phyloP scores from a whole-genome alignment of 2,329 filamentous ascomycete genomes.

The Fonsecaea erecta region DNA sequence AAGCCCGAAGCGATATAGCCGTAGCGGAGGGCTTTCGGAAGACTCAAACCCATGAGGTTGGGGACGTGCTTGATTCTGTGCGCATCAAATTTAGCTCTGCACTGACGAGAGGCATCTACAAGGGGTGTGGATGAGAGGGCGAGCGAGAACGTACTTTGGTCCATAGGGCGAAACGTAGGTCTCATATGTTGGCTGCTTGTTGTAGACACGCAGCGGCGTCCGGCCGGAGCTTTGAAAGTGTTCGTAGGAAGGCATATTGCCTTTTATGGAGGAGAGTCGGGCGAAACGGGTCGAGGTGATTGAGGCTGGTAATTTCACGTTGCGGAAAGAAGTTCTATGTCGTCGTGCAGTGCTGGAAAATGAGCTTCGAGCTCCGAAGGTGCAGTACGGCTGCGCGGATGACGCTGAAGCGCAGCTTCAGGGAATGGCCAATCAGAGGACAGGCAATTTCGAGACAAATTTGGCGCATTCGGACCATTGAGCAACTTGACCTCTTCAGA shows the following conservation, averaged over 20 bases:
- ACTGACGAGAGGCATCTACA: not conserved
- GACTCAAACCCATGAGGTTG: slow-evolving; percentile 37
- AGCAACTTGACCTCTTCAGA: not conserved
- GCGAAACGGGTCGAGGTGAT: not conserved
- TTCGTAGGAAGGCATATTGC: slow-evolving; percentile 25
- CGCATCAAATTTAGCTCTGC: not conserved
- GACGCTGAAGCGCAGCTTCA: not conserved
- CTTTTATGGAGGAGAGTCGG: not conserved
- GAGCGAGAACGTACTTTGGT: slow-evolving; percentile 62
- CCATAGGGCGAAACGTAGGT: slow-evolving; percentile 63
- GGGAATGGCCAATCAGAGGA: not conserved
- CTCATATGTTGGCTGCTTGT: slow-evolving; percentile 42
- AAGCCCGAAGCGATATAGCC: slow-evolving; percentile 58
- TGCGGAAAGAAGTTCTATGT: slow-evolving; percentile 14
- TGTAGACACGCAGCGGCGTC: slow-evolving; percentile 33
- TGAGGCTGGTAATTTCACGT: not conserved
- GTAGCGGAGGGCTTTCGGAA: slow-evolving; percentile 40
- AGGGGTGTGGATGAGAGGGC: slow-evolving; percentile 47
- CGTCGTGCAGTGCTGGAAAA: slow-evolving; percentile 6
- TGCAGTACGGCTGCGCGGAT: slow-evolving; percentile 5
- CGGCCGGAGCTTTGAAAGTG: slow-evolving; percentile 30
- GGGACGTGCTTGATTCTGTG: slow-evolving; percentile 30
- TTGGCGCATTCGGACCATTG: not conserved
- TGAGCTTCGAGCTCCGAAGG: slow-evolving; percentile 19
- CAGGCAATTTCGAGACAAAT: not conserved